These are phyloP conservation scores for Ormosia emarginata DNA, from an alignment of 306 rosid genomes.

Conservation along the genomic window DNA sequence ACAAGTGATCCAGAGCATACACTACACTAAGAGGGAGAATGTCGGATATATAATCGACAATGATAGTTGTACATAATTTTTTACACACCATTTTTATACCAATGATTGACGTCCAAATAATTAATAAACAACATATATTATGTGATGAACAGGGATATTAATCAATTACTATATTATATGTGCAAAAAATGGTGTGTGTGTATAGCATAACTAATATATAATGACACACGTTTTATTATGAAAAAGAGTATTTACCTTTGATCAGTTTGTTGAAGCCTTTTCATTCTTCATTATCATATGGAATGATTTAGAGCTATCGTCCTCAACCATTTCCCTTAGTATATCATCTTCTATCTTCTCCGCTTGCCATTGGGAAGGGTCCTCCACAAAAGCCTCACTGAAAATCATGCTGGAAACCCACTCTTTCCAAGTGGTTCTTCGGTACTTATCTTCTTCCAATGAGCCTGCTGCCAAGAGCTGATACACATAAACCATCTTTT, in stretches of 20 bases:
- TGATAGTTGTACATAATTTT: too few relatives aligned
- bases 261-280: slow-evolving; percentile 72
- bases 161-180: too few relatives aligned
- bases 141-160: too few relatives aligned
- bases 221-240: background rate
- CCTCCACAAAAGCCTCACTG: slow-evolving; percentile 88
- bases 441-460: slow-evolving; percentile 75
- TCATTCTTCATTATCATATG: slow-evolving; percentile 95
- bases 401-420: slow-evolving; percentile 97
- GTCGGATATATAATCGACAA: too few relatives aligned
- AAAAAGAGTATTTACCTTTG: slow-evolving; percentile 36
- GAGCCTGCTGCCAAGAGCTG: slow-evolving; percentile 76
- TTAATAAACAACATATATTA: too few relatives aligned
- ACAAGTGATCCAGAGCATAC: background rate
- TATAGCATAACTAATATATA: background rate
- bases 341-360: slow-evolving; percentile 92
- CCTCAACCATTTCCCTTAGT: slow-evolving; percentile 76
- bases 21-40: background rate
- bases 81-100: too few relatives aligned
- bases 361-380: slow-evolving; percentile 83
- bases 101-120: too few relatives aligned
- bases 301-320: slow-evolving; percentile 66
- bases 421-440: slow-evolving; percentile 87
- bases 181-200: too few relatives aligned
- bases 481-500: slow-evolving; percentile 82